Percentiles rank a stretch among this genome's conserved stretches.
Evolutionary conservation across 2,329 filamentous ascomycete species (phyloP).

Genomic region (Apiospora marii): DNA sequence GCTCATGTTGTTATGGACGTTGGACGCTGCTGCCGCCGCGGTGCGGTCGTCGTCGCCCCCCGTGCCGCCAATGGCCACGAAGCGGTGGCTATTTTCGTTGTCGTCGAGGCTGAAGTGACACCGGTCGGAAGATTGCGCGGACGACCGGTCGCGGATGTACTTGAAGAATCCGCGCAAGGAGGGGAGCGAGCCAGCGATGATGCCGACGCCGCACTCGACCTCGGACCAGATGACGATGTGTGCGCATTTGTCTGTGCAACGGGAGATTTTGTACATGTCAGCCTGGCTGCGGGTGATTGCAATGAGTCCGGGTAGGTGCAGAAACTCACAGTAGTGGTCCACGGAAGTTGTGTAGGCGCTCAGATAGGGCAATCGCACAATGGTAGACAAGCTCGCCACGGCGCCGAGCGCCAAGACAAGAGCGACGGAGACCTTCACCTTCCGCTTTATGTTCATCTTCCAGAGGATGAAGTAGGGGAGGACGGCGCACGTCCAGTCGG

Average conservation of each 20-base stretch:
- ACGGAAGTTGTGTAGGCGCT: neutral
- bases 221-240: slow-evolving; percentile 38
- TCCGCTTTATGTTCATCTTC: slow-evolving; percentile 31
- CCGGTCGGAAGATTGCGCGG: neutral
- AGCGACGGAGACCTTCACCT: slow-evolving; percentile 53
- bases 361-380: slow-evolving; percentile 23
- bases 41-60: neutral
- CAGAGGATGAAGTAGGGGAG: slow-evolving; percentile 25
- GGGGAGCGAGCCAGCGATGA: slow-evolving; percentile 38
- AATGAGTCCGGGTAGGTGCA: neutral
- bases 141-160: slow-evolving; percentile 5
- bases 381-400: slow-evolving; percentile 22
- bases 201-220: slow-evolving; percentile 39
- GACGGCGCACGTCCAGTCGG: slow-evolving; percentile 26
- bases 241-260: slow-evolving; percentile 9
- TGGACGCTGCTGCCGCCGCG: neutral
- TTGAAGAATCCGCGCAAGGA: slow-evolving; percentile 38
- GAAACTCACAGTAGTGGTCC: slow-evolving; percentile 11
- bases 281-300: no score
- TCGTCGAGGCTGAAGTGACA: neutral
- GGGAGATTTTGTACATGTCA: neutral
- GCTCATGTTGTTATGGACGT: neutral
- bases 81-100: neutral
- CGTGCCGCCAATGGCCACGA: slow-evolving; percentile 15
- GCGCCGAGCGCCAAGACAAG: slow-evolving; percentile 53